Evolutionary conservation across 2,329 filamentous ascomycete genomes (phyloP), one percentile per base, ranked within the genome.

Genomic region (Apiospora saccharicola): DNA sequence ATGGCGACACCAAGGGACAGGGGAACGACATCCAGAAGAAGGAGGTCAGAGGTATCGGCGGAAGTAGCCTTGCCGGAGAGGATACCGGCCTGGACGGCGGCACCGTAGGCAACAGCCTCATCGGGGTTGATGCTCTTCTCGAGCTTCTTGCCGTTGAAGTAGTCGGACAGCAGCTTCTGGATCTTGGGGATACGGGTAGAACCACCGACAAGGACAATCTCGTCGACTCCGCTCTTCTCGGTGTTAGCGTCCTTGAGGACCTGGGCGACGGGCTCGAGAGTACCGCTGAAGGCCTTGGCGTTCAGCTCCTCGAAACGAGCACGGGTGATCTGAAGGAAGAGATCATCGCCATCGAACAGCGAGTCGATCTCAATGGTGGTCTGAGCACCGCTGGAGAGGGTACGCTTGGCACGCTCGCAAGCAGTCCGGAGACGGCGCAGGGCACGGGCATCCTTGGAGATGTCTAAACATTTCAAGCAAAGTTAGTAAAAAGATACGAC

Each of bases 81-180:
- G 84, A 99, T 98, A 91, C 95, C 96, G 78, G 96, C 96, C 89
- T 99, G 96, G 75, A 99, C 96, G 80, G 96, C 96, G 77, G 96
- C 96, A 92, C 96, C 96, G 87, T 98, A 98, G 80, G 96, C 96
- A 81, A 99, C 96, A 79, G 96, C 96, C 90, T 99, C 96, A 83
- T 99, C 96, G 81, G 96, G 96, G 91, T 99, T 99, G 89, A 98
- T 98, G 90, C 94, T 96, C 90, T 98, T 98, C 91, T 98, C 96
- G 78, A 98, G 94, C 93, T 99, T 98, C 94, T 99, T 99, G 87
- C 95, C 95, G 84, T 97, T 94, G 89, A 99, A 99, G 91, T 95
- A 98, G 87, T 99, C 96, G 88, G 92, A 95, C 78, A 99, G 92
- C 78, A 99, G 93, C 91, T 98, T 98, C 92, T 99, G 96, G 85